phyloP scores from a whole-genome alignment of 352 stramenopile genomes.

The Globisporangium uncinulatum region DNA sequence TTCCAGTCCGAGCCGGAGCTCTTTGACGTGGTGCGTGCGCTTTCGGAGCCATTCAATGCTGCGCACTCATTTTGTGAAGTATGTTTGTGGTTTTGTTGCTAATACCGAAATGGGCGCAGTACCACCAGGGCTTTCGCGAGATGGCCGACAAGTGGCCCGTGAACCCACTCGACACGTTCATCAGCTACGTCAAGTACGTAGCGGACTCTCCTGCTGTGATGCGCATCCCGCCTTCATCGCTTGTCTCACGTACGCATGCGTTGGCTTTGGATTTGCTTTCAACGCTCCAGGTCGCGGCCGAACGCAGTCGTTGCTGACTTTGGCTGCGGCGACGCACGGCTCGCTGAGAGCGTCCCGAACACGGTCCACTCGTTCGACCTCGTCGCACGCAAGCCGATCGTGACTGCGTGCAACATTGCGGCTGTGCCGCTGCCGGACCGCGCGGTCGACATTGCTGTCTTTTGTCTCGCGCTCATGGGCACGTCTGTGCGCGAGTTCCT shows the following conservation, averaged over 20 bases:
- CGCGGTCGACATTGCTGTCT: slow-evolving; percentile 94
- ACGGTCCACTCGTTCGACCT: slow-evolving; percentile 98
- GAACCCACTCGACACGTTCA: slow-evolving; percentile 97
- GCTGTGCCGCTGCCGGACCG: slow-evolving; percentile 82
- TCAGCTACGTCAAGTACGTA: slow-evolving; percentile 89
- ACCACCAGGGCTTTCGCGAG: slow-evolving; percentile 98
- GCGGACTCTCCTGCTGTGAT: not conserved
- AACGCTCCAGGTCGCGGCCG: slow-evolving; percentile 34
- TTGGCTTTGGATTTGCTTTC: not conserved
- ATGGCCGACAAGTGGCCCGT: slow-evolving; percentile 95
- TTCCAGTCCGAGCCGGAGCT: slow-evolving; percentile 94
- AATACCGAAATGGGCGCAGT: too few species aligned
- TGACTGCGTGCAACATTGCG: slow-evolving; percentile 98
- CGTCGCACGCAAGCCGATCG: slow-evolving; percentile 85
- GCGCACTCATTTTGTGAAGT: not conserved
- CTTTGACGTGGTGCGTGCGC: slow-evolving; percentile 81
- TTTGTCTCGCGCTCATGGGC: slow-evolving; percentile 98
- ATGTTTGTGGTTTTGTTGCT: not conserved
- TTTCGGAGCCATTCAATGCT: not conserved
- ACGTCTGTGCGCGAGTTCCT: slow-evolving; percentile 97
- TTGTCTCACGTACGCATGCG: too few species aligned
- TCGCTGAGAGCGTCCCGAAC: slow-evolving; percentile 86
- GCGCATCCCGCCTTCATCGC: too few species aligned
- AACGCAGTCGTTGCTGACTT: slow-evolving; percentile 94
- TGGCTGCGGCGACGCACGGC: slow-evolving; percentile 96